A percentile compares a stretch with the other conserved stretches of the same genome.
These are phyloP conservation scores for Boehmeria nivea DNA, from an alignment of 306 rosid genomes.

Conservation along the genomic window DNA sequence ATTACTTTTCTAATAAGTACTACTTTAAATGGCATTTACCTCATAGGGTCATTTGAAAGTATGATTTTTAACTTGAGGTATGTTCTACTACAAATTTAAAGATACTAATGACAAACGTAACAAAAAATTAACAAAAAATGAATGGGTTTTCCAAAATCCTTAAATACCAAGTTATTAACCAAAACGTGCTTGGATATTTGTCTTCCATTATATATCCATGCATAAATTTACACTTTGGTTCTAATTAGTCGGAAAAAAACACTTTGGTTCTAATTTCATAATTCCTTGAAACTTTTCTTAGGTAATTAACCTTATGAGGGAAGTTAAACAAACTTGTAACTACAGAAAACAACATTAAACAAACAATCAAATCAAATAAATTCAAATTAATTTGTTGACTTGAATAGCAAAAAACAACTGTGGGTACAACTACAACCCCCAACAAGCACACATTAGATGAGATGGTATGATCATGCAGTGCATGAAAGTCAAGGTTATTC, in stretches of 20 bases:
- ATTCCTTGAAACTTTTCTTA: too few species aligned
- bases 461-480: neutral
- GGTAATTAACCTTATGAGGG: too few species aligned
- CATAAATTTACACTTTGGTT: too few species aligned
- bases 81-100: too few species aligned
- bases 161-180: neutral
- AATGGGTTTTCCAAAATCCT: neutral
- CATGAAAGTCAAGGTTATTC: neutral
- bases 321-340: too few species aligned
- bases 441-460: slow-evolving; percentile 16
- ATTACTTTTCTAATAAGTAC: neutral
- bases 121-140: too few species aligned
- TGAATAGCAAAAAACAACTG: neutral
- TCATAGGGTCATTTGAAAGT: neutral
- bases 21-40: neutral
- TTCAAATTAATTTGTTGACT: neutral
- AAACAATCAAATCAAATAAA: slow-evolving; percentile 4
- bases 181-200: too few species aligned
- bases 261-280: too few species aligned
- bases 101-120: too few species aligned
- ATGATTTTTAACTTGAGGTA: too few species aligned
- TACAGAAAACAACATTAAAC: slow-evolving; percentile 6
- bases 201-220: too few species aligned
- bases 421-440: slow-evolving; percentile 5
- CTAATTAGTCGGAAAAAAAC: too few species aligned